Conservation (phyloP, 352 stramenopile genomes). For the Phytophthora multivora region DNA sequence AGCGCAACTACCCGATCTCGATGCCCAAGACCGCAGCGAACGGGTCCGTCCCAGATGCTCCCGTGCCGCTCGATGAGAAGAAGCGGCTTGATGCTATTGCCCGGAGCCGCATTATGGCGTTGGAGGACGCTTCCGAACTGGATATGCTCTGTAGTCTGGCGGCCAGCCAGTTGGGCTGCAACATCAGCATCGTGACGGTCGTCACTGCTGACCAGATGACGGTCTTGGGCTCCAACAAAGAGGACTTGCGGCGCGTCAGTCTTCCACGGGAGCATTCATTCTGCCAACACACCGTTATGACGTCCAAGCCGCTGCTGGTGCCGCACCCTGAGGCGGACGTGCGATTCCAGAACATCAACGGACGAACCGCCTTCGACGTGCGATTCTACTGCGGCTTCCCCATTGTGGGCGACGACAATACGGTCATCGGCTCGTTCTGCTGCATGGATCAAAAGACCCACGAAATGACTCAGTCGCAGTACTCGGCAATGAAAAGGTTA, state of each 20-base stretch:
- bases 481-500: slow-evolving; percentile 50
- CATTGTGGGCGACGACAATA: slow-evolving; percentile 46
- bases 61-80: slow-evolving; percentile 46
- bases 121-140: slow-evolving; percentile 56
- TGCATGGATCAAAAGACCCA: slow-evolving; percentile 55
- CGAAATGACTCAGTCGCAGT: slow-evolving; percentile 59
- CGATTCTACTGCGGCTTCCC: slow-evolving; percentile 79
- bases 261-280: slow-evolving; percentile 61
- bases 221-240: slow-evolving; percentile 40
- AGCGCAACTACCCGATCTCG: slow-evolving; percentile 44
- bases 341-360: slow-evolving; percentile 53
- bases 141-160: slow-evolving; percentile 62
- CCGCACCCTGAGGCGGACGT: slow-evolving; percentile 60
- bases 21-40: slow-evolving; percentile 32
- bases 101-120: slow-evolving; percentile 44
- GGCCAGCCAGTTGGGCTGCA: slow-evolving; percentile 51
- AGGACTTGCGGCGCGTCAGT: slow-evolving; percentile 21
- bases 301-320: slow-evolving; percentile 58
- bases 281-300: slow-evolving; percentile 71
- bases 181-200: slow-evolving; percentile 60
- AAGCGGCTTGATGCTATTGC: slow-evolving; percentile 47
- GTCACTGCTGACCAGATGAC: slow-evolving; percentile 51
- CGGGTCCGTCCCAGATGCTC: slow-evolving; percentile 26
- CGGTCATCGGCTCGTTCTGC: slow-evolving; percentile 63
- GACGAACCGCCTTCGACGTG: slow-evolving; percentile 36